Evolutionary conservation across 108 stramenopile species (phyloP).

Genomic region (Pseudonitzschia multiseries): DNA sequence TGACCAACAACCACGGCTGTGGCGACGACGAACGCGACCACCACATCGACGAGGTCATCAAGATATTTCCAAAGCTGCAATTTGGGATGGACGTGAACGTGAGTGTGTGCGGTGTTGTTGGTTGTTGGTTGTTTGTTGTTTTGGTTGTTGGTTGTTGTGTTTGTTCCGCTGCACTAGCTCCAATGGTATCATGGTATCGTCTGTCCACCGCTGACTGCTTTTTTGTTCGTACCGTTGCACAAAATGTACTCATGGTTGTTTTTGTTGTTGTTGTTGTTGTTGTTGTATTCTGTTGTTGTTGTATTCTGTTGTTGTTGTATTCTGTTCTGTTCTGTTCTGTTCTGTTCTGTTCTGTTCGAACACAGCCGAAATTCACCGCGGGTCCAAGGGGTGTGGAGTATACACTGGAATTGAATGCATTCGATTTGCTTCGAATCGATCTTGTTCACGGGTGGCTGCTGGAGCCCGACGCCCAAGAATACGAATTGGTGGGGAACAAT

Average conservation of each 20-base stretch:
- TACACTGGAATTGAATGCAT: slow-evolving; percentile 81
- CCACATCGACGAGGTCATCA: slow-evolving; percentile 75
- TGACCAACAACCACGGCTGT: slow-evolving; percentile 29
- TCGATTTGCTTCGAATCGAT: slow-evolving; percentile 86
- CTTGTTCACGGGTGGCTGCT: slow-evolving; percentile 98
- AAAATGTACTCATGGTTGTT: too few relatives aligned
- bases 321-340: too few relatives aligned
- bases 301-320: too few relatives aligned
- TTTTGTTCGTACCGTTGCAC: not conserved
- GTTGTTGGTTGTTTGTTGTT: too few relatives aligned
- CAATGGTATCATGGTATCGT: not conserved
- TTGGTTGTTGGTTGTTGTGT: too few relatives aligned
- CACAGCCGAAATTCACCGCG: slow-evolving; percentile 71
- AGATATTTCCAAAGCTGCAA: slow-evolving; percentile 83
- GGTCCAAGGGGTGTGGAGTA: slow-evolving; percentile 87
- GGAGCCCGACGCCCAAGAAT: slow-evolving; percentile 73
- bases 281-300: too few relatives aligned
- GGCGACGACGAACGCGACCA: slow-evolving; percentile 25
- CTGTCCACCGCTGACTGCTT: not conserved
- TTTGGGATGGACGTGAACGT: slow-evolving; percentile 97
- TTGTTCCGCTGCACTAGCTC: too few relatives aligned
- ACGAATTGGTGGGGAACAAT: slow-evolving; percentile 42
- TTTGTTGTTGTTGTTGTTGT: too few relatives aligned
- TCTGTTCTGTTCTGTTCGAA: too few relatives aligned
- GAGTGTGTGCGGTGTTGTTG: too few relatives aligned